Percentiles rank a stretch among this genome's conserved stretches.
phyloP scores from a whole-genome alignment of 1,284 basidiomycete species.

The Trichosporon sp. region DNA sequence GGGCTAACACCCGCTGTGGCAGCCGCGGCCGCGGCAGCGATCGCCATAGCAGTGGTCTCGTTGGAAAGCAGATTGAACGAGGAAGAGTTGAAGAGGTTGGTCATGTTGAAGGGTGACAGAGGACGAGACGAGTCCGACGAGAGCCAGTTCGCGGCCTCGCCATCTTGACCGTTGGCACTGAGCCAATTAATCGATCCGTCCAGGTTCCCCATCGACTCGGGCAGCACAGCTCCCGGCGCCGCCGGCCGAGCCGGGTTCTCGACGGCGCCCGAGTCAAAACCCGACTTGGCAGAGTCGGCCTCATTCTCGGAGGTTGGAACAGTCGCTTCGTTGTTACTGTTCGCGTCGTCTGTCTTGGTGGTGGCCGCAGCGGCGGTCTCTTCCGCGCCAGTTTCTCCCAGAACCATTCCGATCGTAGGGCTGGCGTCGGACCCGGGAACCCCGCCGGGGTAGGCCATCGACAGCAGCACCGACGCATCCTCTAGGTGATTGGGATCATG shows the following conservation, averaged over 20 bases:
- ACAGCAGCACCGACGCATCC: slow-evolving; percentile 47
- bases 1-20: not conserved
- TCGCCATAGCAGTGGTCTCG: slow-evolving; percentile 20
- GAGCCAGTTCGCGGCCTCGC: slow-evolving; percentile 7
- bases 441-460: slow-evolving; percentile 47
- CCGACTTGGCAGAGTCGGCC: slow-evolving; percentile 12
- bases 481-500: slow-evolving; percentile 46
- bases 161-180: not conserved
- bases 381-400: slow-evolving; percentile 11
- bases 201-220: slow-evolving; percentile 38
- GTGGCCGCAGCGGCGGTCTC: not conserved
- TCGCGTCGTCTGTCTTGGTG: slow-evolving; percentile 2
- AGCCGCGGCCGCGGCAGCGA: slow-evolving; percentile 15
- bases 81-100: slow-evolving; percentile 36
- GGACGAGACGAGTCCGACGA: slow-evolving; percentile 21
- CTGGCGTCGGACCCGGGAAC: slow-evolving; percentile 24
- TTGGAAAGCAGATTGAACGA: slow-evolving; percentile 26
- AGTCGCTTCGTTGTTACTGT: slow-evolving; percentile 16
- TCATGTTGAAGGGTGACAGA: slow-evolving; percentile 34
- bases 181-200: slow-evolving; percentile 43
- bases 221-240: slow-evolving; percentile 27
- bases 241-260: slow-evolving; percentile 30
- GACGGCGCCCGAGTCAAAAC: slow-evolving; percentile 27
- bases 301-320: slow-evolving; percentile 1
- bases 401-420: slow-evolving; percentile 32